Evolutionary conservation across 805 yeast genomes (phyloP).

Genomic region (Candida nitratophila): DNA sequence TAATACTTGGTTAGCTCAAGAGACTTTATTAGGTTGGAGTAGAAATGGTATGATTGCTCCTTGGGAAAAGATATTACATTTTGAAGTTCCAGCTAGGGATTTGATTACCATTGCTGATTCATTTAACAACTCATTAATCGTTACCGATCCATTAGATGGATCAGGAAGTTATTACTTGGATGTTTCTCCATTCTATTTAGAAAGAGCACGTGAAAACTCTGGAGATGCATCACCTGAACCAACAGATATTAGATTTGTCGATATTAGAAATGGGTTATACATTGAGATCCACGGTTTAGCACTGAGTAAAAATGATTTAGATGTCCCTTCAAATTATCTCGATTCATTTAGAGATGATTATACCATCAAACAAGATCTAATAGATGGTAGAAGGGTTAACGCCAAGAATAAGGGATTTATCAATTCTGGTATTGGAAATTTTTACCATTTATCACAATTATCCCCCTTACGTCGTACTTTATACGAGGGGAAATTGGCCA

Average conservation of each 20-base stretch:
- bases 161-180: conserved; percentile 40
- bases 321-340: conserved; percentile 10
- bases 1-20: conserved; percentile 42
- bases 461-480: conserved; percentile 20
- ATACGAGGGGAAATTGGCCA: conserved; percentile 24
- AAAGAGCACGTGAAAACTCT: conserved; percentile 41
- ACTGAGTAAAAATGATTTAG: conserved; percentile 8
- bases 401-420: conserved; percentile 18
- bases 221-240: conserved; percentile 37
- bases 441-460: conserved; percentile 20
- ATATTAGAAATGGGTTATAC: conserved; percentile 50
- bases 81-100: conserved; percentile 45
- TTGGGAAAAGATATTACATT: conserved; percentile 44
- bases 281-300: conserved; percentile 51
- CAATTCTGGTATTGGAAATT: conserved; percentile 29
- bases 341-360: conserved; percentile 14
- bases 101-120: conserved; percentile 36
- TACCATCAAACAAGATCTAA: conserved; percentile 11
- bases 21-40: conserved; percentile 42
- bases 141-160: conserved; percentile 37
- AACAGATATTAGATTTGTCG: conserved; percentile 51
- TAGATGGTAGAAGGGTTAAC: conserved; percentile 11
- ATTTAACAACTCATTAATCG: conserved; percentile 39
- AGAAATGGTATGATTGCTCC: conserved; percentile 45
- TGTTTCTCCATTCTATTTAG: conserved; percentile 41